These are phyloP conservation scores for Ustilago cynodontis DNA, from an alignment of 1,284 basidiomycete genomes.

Conservation along the genomic window DNA sequence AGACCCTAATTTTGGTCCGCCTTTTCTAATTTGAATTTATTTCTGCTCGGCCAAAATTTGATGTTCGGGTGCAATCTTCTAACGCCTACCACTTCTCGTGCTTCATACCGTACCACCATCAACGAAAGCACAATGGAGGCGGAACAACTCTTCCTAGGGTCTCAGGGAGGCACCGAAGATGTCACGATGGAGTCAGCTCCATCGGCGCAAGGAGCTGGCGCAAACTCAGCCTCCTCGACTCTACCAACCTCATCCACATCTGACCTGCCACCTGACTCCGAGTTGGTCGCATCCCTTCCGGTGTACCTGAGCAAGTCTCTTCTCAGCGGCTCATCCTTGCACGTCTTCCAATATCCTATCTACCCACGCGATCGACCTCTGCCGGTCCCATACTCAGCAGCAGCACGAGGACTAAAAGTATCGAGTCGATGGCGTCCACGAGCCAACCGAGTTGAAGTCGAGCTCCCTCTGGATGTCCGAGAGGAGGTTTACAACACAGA, in stretches of 20 bases:
- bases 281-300: constrained; percentile 64
- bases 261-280: constrained; percentile 48
- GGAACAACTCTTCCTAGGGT: constrained; percentile 35
- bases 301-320: constrained; percentile 64
- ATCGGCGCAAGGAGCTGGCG: background rate
- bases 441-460: constrained; percentile 65
- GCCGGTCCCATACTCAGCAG: constrained; percentile 63
- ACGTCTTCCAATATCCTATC: constrained; percentile 68
- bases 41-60: background rate
- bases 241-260: constrained; percentile 27
- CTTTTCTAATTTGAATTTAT: background rate
- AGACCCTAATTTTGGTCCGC: background rate
- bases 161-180: constrained; percentile 15
- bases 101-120: constrained; percentile 9
- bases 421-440: constrained; percentile 64
- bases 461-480: constrained; percentile 65
- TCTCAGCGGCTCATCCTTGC: constrained; percentile 50
- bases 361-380: constrained; percentile 60
- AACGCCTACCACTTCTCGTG: background rate
- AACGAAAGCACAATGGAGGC: constrained; percentile 22
- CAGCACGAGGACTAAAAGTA: constrained; percentile 56
- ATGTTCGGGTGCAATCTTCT: background rate
- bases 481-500: constrained; percentile 65
- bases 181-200: constrained; percentile 12
- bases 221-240: constrained; percentile 7